Percentiles rank a stretch among this genome's conserved stretches.
These are phyloP conservation scores for Wickerhamomyces bisporus DNA, from an alignment of 805 yeast genomes.

Conservation along the genomic window DNA sequence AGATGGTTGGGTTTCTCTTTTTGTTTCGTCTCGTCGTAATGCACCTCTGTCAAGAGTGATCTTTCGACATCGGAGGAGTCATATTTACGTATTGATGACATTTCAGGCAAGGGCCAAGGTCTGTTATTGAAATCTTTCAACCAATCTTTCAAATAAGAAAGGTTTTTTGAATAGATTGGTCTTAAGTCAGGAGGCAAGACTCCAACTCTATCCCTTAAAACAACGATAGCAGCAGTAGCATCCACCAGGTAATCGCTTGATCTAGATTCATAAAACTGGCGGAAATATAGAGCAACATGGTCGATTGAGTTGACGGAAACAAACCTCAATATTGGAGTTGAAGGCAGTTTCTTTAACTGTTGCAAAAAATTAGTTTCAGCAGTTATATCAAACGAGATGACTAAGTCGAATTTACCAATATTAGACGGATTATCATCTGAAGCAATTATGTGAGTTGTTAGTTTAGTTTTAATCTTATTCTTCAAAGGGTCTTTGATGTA, in stretches of 20 bases:
- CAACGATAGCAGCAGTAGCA: slow-evolving; percentile 77
- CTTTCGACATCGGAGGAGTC: slow-evolving; percentile 74
- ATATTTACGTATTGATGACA: slow-evolving; percentile 57
- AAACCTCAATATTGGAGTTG: slow-evolving; percentile 59
- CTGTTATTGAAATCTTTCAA: slow-evolving; percentile 35
- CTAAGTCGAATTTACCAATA: slow-evolving; percentile 42
- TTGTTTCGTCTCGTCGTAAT: slow-evolving; percentile 35
- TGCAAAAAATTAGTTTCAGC: slow-evolving; percentile 36
- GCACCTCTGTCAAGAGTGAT: slow-evolving; percentile 69
- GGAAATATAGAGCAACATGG: slow-evolving; percentile 61
- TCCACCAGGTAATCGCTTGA: slow-evolving; percentile 49
- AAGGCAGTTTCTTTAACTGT: slow-evolving; percentile 25
- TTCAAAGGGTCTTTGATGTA: slow-evolving; percentile 48
- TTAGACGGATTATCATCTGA: slow-evolving; percentile 11
- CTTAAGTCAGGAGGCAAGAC: slow-evolving; percentile 72
- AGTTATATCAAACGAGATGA: slow-evolving; percentile 60
- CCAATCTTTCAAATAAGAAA: slow-evolving; percentile 61
- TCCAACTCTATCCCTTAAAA: slow-evolving; percentile 78
- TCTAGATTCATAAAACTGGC: slow-evolving; percentile 24
- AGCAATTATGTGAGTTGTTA: slow-evolving; percentile 18
- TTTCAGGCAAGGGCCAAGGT: slow-evolving; percentile 78
- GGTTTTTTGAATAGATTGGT: slow-evolving; percentile 65
- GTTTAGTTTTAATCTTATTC: slow-evolving; percentile 20
- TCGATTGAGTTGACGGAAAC: slow-evolving; percentile 80
- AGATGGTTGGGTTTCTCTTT: slow-evolving; percentile 40